Percentiles rank a stretch among this genome's conserved stretches.
Evolutionary conservation across 2,329 filamentous ascomycete genomes (phyloP).

Genomic region (Diaporthe citrichinensis): DNA sequence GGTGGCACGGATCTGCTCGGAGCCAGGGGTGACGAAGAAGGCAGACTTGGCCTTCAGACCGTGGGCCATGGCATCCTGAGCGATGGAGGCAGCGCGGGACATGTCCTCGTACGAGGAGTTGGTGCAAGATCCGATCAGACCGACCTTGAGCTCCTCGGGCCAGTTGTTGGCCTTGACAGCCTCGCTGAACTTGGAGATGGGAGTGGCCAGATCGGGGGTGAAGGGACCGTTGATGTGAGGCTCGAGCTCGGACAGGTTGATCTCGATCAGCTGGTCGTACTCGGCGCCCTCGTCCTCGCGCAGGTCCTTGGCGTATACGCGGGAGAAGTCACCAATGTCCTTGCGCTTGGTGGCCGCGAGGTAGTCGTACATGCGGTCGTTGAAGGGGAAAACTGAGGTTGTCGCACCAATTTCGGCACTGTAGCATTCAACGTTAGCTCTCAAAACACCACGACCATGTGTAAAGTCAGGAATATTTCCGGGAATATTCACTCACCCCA

Average conservation of each 20-base stretch:
- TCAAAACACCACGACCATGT: too few species aligned
- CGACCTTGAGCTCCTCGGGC: conserved; percentile 97
- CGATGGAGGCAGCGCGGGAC: conserved; percentile 92
- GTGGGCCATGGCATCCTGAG: conserved; percentile 89
- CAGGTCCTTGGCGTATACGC: conserved; percentile 87
- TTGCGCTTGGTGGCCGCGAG: conserved; percentile 90
- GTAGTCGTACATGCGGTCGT: conserved; percentile 98
- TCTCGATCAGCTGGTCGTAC: conserved; percentile 96
- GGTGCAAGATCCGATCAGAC: conserved; percentile 98
- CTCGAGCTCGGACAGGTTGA: conserved; percentile 95
- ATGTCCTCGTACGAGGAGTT: conserved; percentile 92
- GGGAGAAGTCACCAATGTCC: conserved; percentile 91
- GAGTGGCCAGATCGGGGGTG: conserved; percentile 97
- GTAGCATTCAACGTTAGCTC: neutral
- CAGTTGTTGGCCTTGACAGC: conserved; percentile 95
- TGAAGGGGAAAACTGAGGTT: conserved; percentile 97
- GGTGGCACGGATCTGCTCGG: conserved; percentile 95
- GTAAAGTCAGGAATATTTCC: neutral
- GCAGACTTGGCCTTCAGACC: conserved; percentile 93
- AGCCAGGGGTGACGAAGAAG: conserved; percentile 96
- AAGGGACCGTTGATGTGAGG: conserved; percentile 99
- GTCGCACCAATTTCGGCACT: conserved; percentile 84
- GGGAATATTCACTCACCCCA: conserved; percentile 64
- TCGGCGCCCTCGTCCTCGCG: conserved; percentile 89
- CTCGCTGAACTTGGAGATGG: conserved; percentile 97